Percentiles rank a stretch among this genome's conserved stretches.
Evolutionary conservation across 345 rosid species (phyloP).

Genomic region (Arabis alpina): DNA sequence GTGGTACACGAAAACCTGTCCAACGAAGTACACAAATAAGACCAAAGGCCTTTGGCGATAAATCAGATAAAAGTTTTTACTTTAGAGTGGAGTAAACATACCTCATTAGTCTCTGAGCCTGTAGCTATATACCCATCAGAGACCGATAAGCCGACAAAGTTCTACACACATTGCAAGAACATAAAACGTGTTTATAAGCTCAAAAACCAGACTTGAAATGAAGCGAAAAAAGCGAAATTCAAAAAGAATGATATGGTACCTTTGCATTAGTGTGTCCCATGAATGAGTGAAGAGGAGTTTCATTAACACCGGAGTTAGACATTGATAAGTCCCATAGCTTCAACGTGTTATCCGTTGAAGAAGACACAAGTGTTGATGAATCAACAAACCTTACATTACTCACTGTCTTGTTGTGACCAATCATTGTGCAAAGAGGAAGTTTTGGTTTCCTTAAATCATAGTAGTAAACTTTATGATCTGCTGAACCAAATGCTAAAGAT

Average conservation of each 20-base stretch:
- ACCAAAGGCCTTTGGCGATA: neutral
- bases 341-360: conserved; percentile 92
- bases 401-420: conserved; percentile 89
- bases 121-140: conserved; percentile 98
- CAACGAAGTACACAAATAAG: conserved; percentile 36
- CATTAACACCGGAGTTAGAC: conserved; percentile 69
- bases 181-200: neutral
- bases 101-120: conserved; percentile 99
- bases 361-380: conserved; percentile 72
- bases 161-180: conserved; percentile 53
- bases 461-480: conserved; percentile 90
- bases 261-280: conserved; percentile 85
- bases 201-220: conserved; percentile 7
- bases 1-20: conserved; percentile 90
- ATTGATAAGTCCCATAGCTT: conserved; percentile 96
- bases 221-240: neutral
- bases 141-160: conserved; percentile 93
- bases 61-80: neutral
- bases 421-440: conserved; percentile 79
- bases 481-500: conserved; percentile 92
- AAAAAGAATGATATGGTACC: conserved; percentile 49
- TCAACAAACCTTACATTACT: conserved; percentile 92
- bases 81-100: conserved; percentile 27
- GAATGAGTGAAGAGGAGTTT: conserved; percentile 82
- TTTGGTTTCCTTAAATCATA: conserved; percentile 86